Evolutionary conservation across 2,329 filamentous ascomycete species (phyloP).

Genomic region (Tolypocladium inflatum): DNA sequence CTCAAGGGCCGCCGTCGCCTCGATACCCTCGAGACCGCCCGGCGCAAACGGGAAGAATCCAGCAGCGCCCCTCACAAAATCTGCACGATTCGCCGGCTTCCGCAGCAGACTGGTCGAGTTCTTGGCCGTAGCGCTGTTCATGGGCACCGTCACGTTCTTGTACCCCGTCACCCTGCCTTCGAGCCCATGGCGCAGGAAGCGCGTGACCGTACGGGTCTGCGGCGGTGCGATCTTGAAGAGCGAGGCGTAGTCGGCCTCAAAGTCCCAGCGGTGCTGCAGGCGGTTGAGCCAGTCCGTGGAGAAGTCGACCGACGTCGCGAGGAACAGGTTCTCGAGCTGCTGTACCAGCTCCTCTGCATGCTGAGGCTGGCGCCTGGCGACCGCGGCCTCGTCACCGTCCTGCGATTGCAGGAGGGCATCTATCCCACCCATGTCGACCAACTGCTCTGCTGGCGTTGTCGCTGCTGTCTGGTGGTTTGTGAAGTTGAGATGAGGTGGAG

Average conservation of each 20-base stretch:
- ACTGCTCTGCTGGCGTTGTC: background rate
- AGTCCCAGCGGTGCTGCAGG: slow-evolving; percentile 84
- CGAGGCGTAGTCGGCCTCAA: slow-evolving; percentile 68
- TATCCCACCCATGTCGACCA: slow-evolving; percentile 21
- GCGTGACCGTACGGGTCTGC: slow-evolving; percentile 87
- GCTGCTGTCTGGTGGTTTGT: background rate
- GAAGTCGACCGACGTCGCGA: slow-evolving; percentile 72
- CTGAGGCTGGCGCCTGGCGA: slow-evolving; percentile 14
- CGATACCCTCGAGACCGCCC: slow-evolving; percentile 77
- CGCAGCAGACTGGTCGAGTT: slow-evolving; percentile 85
- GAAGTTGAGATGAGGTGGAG: background rate
- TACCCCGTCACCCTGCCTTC: slow-evolving; percentile 92
- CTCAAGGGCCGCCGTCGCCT: slow-evolving; percentile 76
- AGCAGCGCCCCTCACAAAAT: slow-evolving; percentile 86
- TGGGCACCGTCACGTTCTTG: slow-evolving; percentile 85
- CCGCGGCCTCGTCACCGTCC: slow-evolving; percentile 8
- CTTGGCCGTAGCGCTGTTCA: slow-evolving; percentile 82
- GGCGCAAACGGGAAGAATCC: slow-evolving; percentile 94
- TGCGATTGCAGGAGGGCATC: slow-evolving; percentile 22
- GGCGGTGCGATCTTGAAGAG: slow-evolving; percentile 83
- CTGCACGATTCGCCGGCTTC: slow-evolving; percentile 76
- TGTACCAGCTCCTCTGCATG: slow-evolving; percentile 55
- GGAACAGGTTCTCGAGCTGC: slow-evolving; percentile 65
- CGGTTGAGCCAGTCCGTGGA: slow-evolving; percentile 78
- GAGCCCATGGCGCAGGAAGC: slow-evolving; percentile 83